Evolutionary conservation across 768 basidiomycete species (phyloP), one percentile per base, ranked within the genome.

Genomic region (Suillus clintonianus): DNA sequence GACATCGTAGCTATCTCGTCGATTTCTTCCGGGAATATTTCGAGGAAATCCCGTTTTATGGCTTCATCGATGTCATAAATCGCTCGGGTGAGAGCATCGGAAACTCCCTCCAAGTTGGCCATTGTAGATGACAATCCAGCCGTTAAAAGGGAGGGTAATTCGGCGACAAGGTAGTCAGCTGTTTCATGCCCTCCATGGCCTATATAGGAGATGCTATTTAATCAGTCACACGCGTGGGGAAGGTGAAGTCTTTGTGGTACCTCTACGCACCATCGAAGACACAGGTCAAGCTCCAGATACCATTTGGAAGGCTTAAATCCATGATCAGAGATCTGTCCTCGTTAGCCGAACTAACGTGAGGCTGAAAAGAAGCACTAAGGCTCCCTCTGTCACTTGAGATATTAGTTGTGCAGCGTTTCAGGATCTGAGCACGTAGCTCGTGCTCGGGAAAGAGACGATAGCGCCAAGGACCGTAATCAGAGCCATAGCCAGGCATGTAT

Each of bases 251-350:
- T 48, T 10, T 30, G 9, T 50, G 24, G 15, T 30, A 9, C 15
- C 27, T 55, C 37, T 17, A 50, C 76, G 51, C 61, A 80, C 84
- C 84, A 64, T 86, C 84, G 63, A 84, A 82, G 17, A 85, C 68
- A 37, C 75, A 82, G 19, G 79, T 76, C 59, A 85, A 82, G 2
- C 69, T 68, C 82, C 83, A 85, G 19, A 65, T 72, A 7, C 80
- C 80, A 59, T 74, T 75, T 13, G 69, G 22, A 10, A 83, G 64
- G 15, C 61, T 54, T 79, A 81, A 82, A 58, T 82, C 74, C 36
- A 77, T 68, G 48, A 81, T 72, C n/a, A 77, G 69, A 66, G 74
- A 77, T n/a, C 85, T 77, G 70, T 85, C 85, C 67, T 86, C 83
- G 63, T 72, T 82, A 45, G 74, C 73, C 14, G 78, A 79, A 39